A percentile compares a stretch with the other conserved stretches of the same genome.
phyloP scores from a whole-genome alignment of 2,329 filamentous ascomycete species.

The Hymenoscyphus salicellus region DNA sequence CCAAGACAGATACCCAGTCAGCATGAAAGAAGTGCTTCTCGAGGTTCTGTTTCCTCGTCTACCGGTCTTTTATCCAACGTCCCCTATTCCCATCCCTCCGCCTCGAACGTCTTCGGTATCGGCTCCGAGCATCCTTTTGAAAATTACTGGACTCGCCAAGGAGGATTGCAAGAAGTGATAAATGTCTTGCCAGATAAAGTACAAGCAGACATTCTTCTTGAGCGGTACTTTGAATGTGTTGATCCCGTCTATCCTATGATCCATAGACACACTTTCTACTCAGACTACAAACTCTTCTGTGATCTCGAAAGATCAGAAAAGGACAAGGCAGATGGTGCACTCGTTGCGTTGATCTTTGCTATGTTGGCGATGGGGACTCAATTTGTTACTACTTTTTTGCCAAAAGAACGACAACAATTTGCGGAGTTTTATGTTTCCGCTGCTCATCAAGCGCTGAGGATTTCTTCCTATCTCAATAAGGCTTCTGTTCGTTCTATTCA shows the following conservation, averaged over 20 bases:
- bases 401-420: constrained; percentile 66
- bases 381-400: constrained; percentile 59
- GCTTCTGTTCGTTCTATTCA: constrained; percentile 71
- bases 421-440: constrained; percentile 81
- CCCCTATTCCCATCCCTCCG: constrained; percentile 66
- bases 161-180: constrained; percentile 71
- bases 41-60: constrained; percentile 39
- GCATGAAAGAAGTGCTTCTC: constrained; percentile 27
- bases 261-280: constrained; percentile 70
- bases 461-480: constrained; percentile 73
- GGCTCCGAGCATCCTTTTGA: constrained; percentile 75
- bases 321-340: constrained; percentile 60
- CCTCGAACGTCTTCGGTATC: constrained; percentile 77
- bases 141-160: constrained; percentile 81
- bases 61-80: constrained; percentile 67
- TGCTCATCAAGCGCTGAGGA: constrained; percentile 71
- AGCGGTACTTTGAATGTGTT: constrained; percentile 65
- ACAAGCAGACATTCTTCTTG: constrained; percentile 68
- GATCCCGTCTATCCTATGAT: constrained; percentile 82
- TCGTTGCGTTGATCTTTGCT: constrained; percentile 71
- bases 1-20: constrained; percentile 26
- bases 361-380: constrained; percentile 78
- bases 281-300: constrained; percentile 79
- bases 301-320: constrained; percentile 56
- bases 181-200: constrained; percentile 71